phyloP scores from a whole-genome alignment of 768 basidiomycete genomes.

The Pisolithus tinctorius region DNA sequence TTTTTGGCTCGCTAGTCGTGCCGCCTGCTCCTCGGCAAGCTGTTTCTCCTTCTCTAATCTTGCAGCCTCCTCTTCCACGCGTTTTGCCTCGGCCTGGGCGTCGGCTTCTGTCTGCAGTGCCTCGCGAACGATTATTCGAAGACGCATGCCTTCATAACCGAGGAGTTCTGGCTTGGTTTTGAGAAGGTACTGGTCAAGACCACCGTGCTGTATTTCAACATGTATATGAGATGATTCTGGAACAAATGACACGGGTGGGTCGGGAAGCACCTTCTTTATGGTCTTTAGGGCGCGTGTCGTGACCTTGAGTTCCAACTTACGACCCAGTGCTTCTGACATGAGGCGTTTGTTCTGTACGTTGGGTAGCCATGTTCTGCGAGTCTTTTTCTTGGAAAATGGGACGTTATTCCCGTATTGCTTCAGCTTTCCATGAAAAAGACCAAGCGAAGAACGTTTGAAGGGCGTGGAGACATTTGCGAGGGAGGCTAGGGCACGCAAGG shows the following conservation, averaged over 20 bases:
- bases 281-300: constrained; percentile 73
- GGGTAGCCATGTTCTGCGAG: constrained; percentile 81
- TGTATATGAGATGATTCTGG: not conserved
- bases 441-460: constrained; percentile 75
- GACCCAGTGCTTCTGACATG: constrained; percentile 56
- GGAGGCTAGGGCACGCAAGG: constrained; percentile 9
- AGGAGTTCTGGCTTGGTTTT: constrained; percentile 35
- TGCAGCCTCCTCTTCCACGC: constrained; percentile 3
- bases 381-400: constrained; percentile 84
- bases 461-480: constrained; percentile 43
- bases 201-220: constrained; percentile 43
- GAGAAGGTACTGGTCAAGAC: constrained; percentile 62
- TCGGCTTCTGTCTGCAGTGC: constrained; percentile 4
- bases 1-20: not conserved
- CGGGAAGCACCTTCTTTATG: constrained; percentile 64
- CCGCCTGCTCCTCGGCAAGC: not conserved
- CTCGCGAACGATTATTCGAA: constrained; percentile 38
- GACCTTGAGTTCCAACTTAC: constrained; percentile 57
- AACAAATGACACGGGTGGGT: not conserved
- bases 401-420: constrained; percentile 85
- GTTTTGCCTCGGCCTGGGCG: constrained; percentile 9
- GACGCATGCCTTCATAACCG: constrained; percentile 35
- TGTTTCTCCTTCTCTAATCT: not conserved
- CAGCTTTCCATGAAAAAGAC: constrained; percentile 77
- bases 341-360: constrained; percentile 78